Base-by-base conservation (phyloP, 306 rosid species). In the Castanea mollissima region DNA sequence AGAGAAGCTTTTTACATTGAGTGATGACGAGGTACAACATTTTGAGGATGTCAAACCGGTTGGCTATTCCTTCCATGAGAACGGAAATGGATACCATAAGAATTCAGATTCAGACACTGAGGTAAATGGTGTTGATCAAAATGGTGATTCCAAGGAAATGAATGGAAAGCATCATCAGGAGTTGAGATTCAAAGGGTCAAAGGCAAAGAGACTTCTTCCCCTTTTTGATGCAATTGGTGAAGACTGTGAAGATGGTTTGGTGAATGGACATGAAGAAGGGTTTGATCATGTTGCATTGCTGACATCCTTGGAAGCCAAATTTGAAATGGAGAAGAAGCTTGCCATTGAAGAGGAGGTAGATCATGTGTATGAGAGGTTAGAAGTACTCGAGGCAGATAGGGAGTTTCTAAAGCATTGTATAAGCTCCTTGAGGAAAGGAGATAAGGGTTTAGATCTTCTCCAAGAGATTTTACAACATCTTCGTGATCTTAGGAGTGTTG, bases 391-490 rank as follows among this genome's bases (percentile, higher is more conserved):
- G 79, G 94, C 91, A 49, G 98, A 95, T 62, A 90, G 97, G 70
- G 99, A 93, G 83, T 96, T 96, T 80, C 98, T 96, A 59, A 93
- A 90, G 87, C 96, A 93, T 57, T 96, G 99, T 60, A 80, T 92
- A 68, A 81, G 92, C 75, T 95, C 99, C 69, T 84, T 96, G 90
- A 89, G 88, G 83, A 96, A 96, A 88, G 99, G 98, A 10, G 99
- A 93, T 64, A 90, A 91, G 77, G 98, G 99, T 20, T 63, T 96
- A 59, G 67, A 88, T 75, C 90, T 94, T 85, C 97, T 94, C 76
- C 94, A 90, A 84, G 96, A 96, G 86, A 96, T 96, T 85, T 79
- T 96, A 79, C 96, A 91, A 44, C 98, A 93, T 86, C 98, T 96
- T 77, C 97, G 98, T 2, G 97, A 89, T 89, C 89, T 95, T n/a